Base-by-base conservation (phyloP, 805 yeast species). In the Suhomyces canberraensis region DNA sequence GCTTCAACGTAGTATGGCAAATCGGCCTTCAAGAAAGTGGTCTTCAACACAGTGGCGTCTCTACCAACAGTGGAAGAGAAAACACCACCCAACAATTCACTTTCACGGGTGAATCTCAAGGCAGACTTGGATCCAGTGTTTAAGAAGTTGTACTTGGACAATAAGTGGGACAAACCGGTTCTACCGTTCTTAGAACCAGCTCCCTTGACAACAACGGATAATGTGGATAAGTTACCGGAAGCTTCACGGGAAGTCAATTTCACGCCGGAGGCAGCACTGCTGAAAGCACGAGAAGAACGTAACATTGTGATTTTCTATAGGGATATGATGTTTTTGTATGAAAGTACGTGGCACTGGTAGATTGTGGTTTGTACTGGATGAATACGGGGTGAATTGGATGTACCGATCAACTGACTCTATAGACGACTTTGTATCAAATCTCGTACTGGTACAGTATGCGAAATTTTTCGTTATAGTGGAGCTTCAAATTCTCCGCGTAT, bases 1-100 rank as follows among this genome's bases (percentile, higher is more conserved):
- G 87, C 84, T 54, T 84, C 84, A 46, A 91, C 95, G 64, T 78
- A 93, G 76, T 81, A 93, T 42, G 98, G 98, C 57, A 93, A 78
- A 61, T 82, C 85, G 66, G 84, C 86, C 60, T 81, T 81, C 66
- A 91, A 76, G 72, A 93, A 93, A 51, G 76, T 74, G 42, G 98
- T 82, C 50, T 78, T 75, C 56, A 91, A 76, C 44, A 85, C 78
- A 47, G 93, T 77, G 53, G 82, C 73, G 61, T 93, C 98, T 73
- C 96, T 84, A 63, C 85, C 79, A 51, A 88, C 81, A 39, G 58
- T 54, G 30, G 95, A 71, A 33, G 75, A 58, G 64, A 88, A 77
- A 42, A 65, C 66, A 60, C 96, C 98, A 50, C 98, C 98, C 48
- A 91, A 74, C 48, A 93, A 78, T 71, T 91, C 98, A 35, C 90